Conservation (phyloP, 208 protist species). For the Novymonas esmeraldas region DNA sequence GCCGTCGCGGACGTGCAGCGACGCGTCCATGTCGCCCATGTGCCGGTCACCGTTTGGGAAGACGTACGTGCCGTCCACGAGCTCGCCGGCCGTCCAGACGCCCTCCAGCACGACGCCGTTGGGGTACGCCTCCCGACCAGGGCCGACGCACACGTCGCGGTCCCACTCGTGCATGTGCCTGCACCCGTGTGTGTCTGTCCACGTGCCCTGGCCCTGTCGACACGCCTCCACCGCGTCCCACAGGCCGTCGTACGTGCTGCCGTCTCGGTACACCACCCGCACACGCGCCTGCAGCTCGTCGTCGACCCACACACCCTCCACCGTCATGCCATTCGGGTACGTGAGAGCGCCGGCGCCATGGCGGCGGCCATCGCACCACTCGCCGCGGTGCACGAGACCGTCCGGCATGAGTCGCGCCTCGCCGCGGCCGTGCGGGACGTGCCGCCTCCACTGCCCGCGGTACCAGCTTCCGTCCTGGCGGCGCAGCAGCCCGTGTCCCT, state of each 20-base stretch:
- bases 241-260: slow-evolving; percentile 68
- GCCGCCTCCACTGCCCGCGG: slow-evolving; percentile 76
- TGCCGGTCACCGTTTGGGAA: slow-evolving; percentile 86
- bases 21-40: slow-evolving; percentile 67
- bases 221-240: slow-evolving; percentile 51
- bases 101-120: slow-evolving; percentile 69
- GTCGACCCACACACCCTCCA: slow-evolving; percentile 50
- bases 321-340: slow-evolving; percentile 33
- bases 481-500: slow-evolving; percentile 74
- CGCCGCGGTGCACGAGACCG: slow-evolving; percentile 64
- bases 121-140: slow-evolving; percentile 53
- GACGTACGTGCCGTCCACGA: slow-evolving; percentile 57
- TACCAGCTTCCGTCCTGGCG: slow-evolving; percentile 74
- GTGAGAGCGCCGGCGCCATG: slow-evolving; percentile 61
- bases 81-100: slow-evolving; percentile 51
- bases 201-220: slow-evolving; percentile 61
- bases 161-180: slow-evolving; percentile 74
- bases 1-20: slow-evolving; percentile 57
- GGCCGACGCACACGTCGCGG: slow-evolving; percentile 54
- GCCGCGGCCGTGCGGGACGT: slow-evolving; percentile 72
- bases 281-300: slow-evolving; percentile 54
- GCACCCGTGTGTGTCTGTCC: slow-evolving; percentile 40
- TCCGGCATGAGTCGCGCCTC: slow-evolving; percentile 53
- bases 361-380: slow-evolving; percentile 53
- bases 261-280: slow-evolving; percentile 58